Percentiles rank a stretch among this genome's conserved stretches.
Conservation (phyloP, 306 rosid genomes). For the Prunus salicina region DNA sequence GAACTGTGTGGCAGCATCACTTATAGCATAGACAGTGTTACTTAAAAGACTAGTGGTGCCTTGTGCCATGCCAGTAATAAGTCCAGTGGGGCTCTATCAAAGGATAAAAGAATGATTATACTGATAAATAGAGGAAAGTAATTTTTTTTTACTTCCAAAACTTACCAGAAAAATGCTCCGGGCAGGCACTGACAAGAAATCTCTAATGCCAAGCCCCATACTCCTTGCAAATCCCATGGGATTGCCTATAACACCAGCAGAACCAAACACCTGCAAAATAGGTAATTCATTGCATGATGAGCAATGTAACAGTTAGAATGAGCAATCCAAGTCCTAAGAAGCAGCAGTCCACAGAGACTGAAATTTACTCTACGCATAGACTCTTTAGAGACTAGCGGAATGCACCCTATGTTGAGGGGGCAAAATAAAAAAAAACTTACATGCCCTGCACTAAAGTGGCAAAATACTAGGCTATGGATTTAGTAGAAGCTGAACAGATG, state of each 20-base stretch:
- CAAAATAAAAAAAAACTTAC: too few relatives aligned
- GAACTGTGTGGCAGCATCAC: conserved; percentile 95
- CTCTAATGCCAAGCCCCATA: conserved; percentile 83
- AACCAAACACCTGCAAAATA: conserved; percentile 77
- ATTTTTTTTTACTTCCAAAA: not conserved
- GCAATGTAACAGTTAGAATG: not conserved
- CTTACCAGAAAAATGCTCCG: conserved; percentile 72
- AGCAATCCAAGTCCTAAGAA: too few relatives aligned
- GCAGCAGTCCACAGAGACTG: too few relatives aligned
- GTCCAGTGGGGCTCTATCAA: conserved; percentile 87
- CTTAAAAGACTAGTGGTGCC: conserved; percentile 93
- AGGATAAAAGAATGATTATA: conserved; percentile 17
- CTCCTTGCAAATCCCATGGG: conserved; percentile 97
- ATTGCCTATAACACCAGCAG: conserved; percentile 98
- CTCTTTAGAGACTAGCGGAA: too few relatives aligned
- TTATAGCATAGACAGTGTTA: conserved; percentile 87
- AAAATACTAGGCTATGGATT: too few relatives aligned
- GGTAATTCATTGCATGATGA: not conserved
- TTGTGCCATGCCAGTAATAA: conserved; percentile 86
- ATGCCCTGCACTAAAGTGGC: too few relatives aligned
- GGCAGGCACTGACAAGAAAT: conserved; percentile 88
- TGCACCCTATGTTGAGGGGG: too few relatives aligned
- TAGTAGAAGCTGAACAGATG: too few relatives aligned
- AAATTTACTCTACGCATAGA: too few relatives aligned
- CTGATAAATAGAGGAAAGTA: not conserved